Percentiles rank a stretch among this genome's conserved stretches.
These are phyloP conservation scores for Globisporangium okanoganense DNA, from an alignment of 352 stramenopile genomes.

Conservation along the genomic window DNA sequence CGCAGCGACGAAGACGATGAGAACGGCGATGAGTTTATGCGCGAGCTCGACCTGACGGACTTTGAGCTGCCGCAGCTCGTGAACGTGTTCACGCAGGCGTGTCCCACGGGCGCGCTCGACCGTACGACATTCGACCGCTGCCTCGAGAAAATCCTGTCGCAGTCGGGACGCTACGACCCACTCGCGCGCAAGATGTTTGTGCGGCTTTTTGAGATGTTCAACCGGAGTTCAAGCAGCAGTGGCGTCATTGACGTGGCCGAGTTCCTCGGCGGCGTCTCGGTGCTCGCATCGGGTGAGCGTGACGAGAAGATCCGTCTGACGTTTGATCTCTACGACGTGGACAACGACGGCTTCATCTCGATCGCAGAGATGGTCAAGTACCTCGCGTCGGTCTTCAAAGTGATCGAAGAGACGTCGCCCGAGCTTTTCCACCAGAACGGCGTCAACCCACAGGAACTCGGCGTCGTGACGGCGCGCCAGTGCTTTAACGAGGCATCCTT, in stretches of 20 bases:
- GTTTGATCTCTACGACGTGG: slow-evolving; percentile 86
- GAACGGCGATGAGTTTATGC: slow-evolving; percentile 36
- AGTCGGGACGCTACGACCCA: slow-evolving; percentile 72
- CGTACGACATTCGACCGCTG: slow-evolving; percentile 60
- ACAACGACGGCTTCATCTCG: slow-evolving; percentile 82
- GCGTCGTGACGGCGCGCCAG: slow-evolving; percentile 58
- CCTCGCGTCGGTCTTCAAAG: slow-evolving; percentile 78
- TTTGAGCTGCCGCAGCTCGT: slow-evolving; percentile 82
- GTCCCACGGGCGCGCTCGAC: slow-evolving; percentile 68
- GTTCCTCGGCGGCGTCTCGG: slow-evolving; percentile 78
- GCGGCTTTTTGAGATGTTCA: slow-evolving; percentile 79
- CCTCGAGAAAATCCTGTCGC: slow-evolving; percentile 80
- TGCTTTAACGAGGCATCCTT: slow-evolving; percentile 74
- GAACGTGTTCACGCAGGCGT: slow-evolving; percentile 79
- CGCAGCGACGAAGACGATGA: slow-evolving; percentile 17
- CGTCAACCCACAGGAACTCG: slow-evolving; percentile 61
- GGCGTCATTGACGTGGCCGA: slow-evolving; percentile 77
- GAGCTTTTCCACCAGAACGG: slow-evolving; percentile 72
- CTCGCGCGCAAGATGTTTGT: slow-evolving; percentile 72
- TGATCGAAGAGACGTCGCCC: slow-evolving; percentile 64
- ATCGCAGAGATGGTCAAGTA: slow-evolving; percentile 87
- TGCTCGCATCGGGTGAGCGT: slow-evolving; percentile 75
- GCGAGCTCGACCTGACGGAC: slow-evolving; percentile 72
- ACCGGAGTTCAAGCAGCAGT: slow-evolving; percentile 23
- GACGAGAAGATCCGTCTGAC: slow-evolving; percentile 82